These are phyloP conservation scores for Eimeria sp. DNA, from an alignment of 169 alveolate species.

Conservation along the genomic window DNA sequence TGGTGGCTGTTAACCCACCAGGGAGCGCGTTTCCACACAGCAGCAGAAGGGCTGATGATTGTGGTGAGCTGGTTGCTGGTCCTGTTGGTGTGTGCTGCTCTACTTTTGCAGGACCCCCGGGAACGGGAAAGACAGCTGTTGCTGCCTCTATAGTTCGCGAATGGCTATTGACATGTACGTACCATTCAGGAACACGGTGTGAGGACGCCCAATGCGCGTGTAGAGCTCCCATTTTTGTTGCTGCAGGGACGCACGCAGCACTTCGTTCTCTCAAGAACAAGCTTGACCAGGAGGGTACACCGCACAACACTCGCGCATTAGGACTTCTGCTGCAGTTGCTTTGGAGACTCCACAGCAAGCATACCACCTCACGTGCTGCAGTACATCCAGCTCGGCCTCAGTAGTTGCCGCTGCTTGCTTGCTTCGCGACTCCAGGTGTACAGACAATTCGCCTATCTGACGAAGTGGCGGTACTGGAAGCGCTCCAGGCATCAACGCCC, in stretches of 20 bases:
- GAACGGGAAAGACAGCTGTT: conserved; percentile 73
- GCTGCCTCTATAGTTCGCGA: conserved; percentile 59
- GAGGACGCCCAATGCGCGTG: conserved; percentile 50
- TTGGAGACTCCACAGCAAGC: not conserved
- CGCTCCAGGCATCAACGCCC: conserved; percentile 2
- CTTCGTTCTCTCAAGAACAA: conserved; percentile 68
- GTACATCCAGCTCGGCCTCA: not conserved
- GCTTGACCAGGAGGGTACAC: conserved; percentile 51
- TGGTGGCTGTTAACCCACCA: not conserved
- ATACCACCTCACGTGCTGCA: not conserved
- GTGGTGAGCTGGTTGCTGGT: conserved; percentile 21
- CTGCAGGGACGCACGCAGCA: conserved; percentile 77
- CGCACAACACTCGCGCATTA: not conserved
- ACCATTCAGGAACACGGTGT: conserved; percentile 3
- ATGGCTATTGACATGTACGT: conserved; percentile 22
- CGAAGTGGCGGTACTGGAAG: conserved; percentile 34
- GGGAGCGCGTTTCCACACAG: not conserved
- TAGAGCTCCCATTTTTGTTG: conserved; percentile 62
- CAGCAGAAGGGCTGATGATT: not conserved
- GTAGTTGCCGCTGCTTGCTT: not conserved
- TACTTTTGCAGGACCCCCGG: conserved; percentile 70
- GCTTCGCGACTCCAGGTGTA: conserved; percentile 26
- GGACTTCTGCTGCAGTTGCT: not conserved
- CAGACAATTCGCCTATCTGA: conserved; percentile 63
- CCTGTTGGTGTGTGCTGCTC: not conserved